Base-by-base conservation (phyloP, 768 basidiomycete species). In the Amanita molliuscula region DNA sequence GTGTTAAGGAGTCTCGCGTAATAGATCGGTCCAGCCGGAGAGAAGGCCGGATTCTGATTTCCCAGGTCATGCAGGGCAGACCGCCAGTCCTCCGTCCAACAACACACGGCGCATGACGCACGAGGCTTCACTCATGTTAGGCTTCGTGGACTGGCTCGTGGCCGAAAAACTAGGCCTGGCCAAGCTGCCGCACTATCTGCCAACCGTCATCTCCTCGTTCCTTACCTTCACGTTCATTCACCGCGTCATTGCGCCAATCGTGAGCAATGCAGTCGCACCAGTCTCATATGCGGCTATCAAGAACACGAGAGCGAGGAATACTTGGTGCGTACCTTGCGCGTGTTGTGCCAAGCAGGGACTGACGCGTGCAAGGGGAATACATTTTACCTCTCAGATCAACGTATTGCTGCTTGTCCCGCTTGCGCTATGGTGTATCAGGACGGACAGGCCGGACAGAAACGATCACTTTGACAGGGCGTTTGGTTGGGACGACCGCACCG, bases 341-440 rank as follows among this genome's bases (percentile, higher is more conserved):
- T 23, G 26, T 18, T 13, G n/a, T 28, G 13, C 26, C 33, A 20
- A 42, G 13, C 23, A 15, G 36, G 13, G 15, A 13, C 55, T 41
- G 47, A 16, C 52, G 67, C 42, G 25, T 15, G 38, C 56, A 88
- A 88, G 85, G 85, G 73, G 76, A 42, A 77, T 81, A 50, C 87
- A 80, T 53, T 68, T 82, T 29, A 79, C 83, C 21, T 89, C 90
- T 0, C 79, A 89, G 56, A 67, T 79, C 1, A 87, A 93, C 59
- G 79, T 84, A 0, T 48, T 86, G 20, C 59, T 87, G 47, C 72
- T 87, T 48, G 71, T 90, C 29, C 79, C 82, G 0, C 70, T 85
- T 20, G 76, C 88, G 1, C 58, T 78, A 16, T 75, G 70, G 47
- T 74, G 73, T 33, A 67, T 89, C 34, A 51, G 52, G 40, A 54